Evolutionary conservation across 2,329 filamentous ascomycete species (phyloP), one percentile per base, ranked within the genome.

Genomic region (Daldinia eschscholtzii): DNA sequence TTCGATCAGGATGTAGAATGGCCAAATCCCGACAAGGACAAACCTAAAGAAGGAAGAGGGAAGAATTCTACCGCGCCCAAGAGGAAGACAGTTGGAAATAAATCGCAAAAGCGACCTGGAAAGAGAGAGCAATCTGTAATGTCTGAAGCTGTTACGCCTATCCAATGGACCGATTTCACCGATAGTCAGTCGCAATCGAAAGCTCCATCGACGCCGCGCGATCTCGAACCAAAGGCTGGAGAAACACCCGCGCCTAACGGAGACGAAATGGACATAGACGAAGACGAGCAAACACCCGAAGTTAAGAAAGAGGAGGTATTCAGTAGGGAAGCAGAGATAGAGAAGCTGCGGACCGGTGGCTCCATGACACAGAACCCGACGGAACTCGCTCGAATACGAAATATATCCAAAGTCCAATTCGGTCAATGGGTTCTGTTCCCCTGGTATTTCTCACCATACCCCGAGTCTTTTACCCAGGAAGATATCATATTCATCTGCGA

Each of bases 291-390:
- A 23, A 57, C 77, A n/a, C 70, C 76, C 6, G 81, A 83, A 12
- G 75, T 79, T 4, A 85, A 84, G 74, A 82, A 87, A 76, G 85
- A 80, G 68, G 81, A 83, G 12, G 84, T 86, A 4, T 95, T 93
- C 77, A 91, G 91, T 70, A 88, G 92, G 57, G 93, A 97, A 79
- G 93, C 97, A 72, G 96, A 99, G 80, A 98, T 98, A 64, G 96
- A 99, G 79, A 97, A 98, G 78, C 86, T 99, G 9, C 90, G 96
- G 44, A 97, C 94, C 3, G 93, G 93, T 26, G 97, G 96, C 35
- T 98, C 94, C 68, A 98, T 99, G 96, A 99, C 97, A 10, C 97
- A 99, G 79, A 98, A 98, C 73, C 96, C 97, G 64, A 94, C 95
- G 12, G 97, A 99, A 78, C 94, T 99, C 68, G 95, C 95, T 26